These are phyloP conservation scores for Exophiala phaeomuriformis DNA, from an alignment of 2,329 filamentous ascomycete species.

Conservation along the genomic window DNA sequence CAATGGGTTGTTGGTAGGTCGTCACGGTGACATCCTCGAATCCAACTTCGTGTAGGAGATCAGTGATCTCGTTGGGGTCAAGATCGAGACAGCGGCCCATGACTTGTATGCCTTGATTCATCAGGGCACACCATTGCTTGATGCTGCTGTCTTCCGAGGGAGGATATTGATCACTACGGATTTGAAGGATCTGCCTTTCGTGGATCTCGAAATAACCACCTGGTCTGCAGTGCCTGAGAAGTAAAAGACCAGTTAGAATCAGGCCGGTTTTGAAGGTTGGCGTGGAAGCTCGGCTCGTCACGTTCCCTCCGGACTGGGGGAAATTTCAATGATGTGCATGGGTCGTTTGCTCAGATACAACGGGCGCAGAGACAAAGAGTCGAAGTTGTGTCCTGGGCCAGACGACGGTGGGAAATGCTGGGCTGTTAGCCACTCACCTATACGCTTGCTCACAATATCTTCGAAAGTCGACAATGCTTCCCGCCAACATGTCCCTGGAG, in stretches of 20 bases:
- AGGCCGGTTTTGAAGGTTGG: too few relatives aligned
- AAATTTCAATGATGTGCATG: too few relatives aligned
- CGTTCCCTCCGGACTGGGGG: too few relatives aligned
- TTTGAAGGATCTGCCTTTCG: constrained; percentile 28
- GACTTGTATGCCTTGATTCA: constrained; percentile 35
- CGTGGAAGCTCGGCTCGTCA: too few relatives aligned
- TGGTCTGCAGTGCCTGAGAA: constrained; percentile 23
- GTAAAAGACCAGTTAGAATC: constrained; percentile 28
- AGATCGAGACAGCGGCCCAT: constrained; percentile 39
- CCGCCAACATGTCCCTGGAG: constrained; percentile 42
- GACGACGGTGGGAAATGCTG: neutral
- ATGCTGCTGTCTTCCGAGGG: constrained; percentile 24
- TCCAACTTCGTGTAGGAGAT: constrained; percentile 24
- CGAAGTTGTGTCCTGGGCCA: too few relatives aligned
- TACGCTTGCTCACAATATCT: constrained; percentile 9
- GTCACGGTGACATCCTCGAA: constrained; percentile 27
- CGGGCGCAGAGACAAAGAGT: too few relatives aligned
- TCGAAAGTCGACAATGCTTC: constrained; percentile 4
- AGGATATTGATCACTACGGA: constrained; percentile 26
- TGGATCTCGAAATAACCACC: constrained; percentile 38
- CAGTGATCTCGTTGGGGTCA: constrained; percentile 26
- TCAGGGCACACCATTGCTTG: constrained; percentile 14
- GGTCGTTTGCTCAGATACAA: too few relatives aligned
- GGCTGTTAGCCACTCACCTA: neutral
- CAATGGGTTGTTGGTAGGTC: constrained; percentile 28